Evolutionary conservation across 495 filamentous ascomycete genomes (phyloP), one percentile per base, ranked within the genome.

Genomic region (Oleoguttula mirabilis): DNA sequence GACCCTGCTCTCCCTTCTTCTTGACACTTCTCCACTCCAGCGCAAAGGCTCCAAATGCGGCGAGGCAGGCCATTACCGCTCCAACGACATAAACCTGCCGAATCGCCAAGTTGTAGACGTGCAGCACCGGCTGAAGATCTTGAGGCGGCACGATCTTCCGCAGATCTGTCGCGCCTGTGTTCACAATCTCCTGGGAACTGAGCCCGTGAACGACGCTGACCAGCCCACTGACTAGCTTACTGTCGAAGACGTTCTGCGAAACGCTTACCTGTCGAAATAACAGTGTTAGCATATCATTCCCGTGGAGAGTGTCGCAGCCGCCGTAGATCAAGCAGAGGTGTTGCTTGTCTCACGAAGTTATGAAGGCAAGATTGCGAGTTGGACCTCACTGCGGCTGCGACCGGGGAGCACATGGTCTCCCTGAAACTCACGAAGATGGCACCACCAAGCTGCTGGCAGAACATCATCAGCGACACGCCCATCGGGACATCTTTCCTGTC

Each of bases 21-120:
- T 77, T 78, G 37, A 80, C 65, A 41, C 65, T 79, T 49, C 59
- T 68, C 74, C 75, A 80, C 53, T 80, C 75, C 66, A 80, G 71
- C 17, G 60, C 64, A 2, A 75, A 44, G 0, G 71, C 61, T 3
- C 66, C 70, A 4, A 76, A 32, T 14, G 76, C 55, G 14, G 66
- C 61, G 3, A 67, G 56, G 37, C 72, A 70, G 1, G 68, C 61
- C n/a, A 79, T 50, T n/a, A 66, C 71, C 51, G 74, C 57, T 3
- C 60, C 59, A 4, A 71, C 65, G 12, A 70, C 47, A 47, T 76
- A 82, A 5, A 74, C 69, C 10, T 62, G 55, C 2, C 57, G 62
- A 24, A 77, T 57, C 7, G 74, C 76, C 15, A 58, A 54, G 49
- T 79, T 82, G 51, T 83, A 85, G 0, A 66, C 66, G 1, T 56